Evolutionary conservation across 2,329 filamentous ascomycete genomes (phyloP).

Genomic region (Venturia aucupariae): DNA sequence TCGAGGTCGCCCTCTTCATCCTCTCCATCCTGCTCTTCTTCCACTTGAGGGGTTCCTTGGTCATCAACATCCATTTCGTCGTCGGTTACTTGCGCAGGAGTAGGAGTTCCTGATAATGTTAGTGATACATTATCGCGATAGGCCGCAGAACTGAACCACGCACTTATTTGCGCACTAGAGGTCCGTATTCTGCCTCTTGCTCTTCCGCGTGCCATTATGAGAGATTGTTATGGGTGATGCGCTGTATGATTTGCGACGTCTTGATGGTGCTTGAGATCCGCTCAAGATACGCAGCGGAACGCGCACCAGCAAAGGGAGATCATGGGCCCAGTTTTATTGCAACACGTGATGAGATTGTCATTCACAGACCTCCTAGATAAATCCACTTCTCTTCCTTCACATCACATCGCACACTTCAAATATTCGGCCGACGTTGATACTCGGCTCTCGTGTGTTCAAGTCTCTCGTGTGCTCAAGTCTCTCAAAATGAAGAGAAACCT

Average conservation of each 20-base stretch:
- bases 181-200: constrained; percentile 10
- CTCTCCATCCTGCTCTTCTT: constrained; percentile 17
- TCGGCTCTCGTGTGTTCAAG: background rate
- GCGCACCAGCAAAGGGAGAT: too few relatives aligned
- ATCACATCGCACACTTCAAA: background rate
- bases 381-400: too few relatives aligned
- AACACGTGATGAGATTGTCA: too few relatives aligned
- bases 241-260: background rate
- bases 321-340: too few relatives aligned
- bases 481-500: too few relatives aligned
- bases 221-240: background rate
- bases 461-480: too few relatives aligned
- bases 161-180: background rate
- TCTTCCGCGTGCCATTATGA: constrained; percentile 9
- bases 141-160: background rate
- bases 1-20: constrained; percentile 40
- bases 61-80: constrained; percentile 15
- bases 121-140: background rate
- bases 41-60: background rate
- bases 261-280: background rate
- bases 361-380: too few relatives aligned
- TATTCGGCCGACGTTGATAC: background rate
- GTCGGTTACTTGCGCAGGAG: constrained; percentile 12
- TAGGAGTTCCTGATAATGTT: constrained; percentile 13
- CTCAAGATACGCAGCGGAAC: background rate